Evolutionary conservation across 768 basidiomycete genomes (phyloP).

Genomic region (Podaxis sp.): DNA sequence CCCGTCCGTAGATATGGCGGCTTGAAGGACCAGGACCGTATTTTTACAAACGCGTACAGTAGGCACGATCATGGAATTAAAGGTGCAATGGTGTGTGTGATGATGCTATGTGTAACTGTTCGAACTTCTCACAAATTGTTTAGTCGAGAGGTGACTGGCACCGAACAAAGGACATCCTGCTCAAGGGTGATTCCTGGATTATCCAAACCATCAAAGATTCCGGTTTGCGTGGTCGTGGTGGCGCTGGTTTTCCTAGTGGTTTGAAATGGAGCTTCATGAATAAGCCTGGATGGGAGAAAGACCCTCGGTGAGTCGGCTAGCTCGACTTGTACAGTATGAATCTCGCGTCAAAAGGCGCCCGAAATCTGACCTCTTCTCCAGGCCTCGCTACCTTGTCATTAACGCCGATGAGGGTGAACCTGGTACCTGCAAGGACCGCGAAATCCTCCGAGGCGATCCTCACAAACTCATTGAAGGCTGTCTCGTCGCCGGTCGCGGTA

Average conservation of each 20-base stretch:
- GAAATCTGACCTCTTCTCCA: conserved; percentile 24
- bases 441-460: conserved; percentile 96
- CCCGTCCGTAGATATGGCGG: conserved; percentile 93
- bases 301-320: conserved; percentile 58
- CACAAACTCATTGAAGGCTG: conserved; percentile 99
- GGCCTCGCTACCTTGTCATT: conserved; percentile 94
- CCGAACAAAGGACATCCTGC: conserved; percentile 91
- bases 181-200: conserved; percentile 97
- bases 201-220: conserved; percentile 96
- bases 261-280: conserved; percentile 99
- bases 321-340: conserved; percentile 1
- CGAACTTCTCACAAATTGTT: conserved; percentile 2
- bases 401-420: conserved; percentile 99
- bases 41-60: conserved; percentile 90
- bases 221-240: conserved; percentile 92
- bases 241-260: conserved; percentile 95
- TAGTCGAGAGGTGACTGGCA: conserved; percentile 98
- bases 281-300: conserved; percentile 98
- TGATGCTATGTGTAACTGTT: background rate
- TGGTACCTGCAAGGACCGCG: conserved; percentile 98
- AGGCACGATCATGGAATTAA: conserved; percentile 91
- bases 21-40: conserved; percentile 90
- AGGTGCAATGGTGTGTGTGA: conserved; percentile 73
- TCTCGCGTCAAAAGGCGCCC: background rate
- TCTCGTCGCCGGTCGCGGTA: conserved; percentile 91